These are phyloP conservation scores for Omphalea diandra DNA, from an alignment of 441 rosid species.

Conservation along the genomic window DNA sequence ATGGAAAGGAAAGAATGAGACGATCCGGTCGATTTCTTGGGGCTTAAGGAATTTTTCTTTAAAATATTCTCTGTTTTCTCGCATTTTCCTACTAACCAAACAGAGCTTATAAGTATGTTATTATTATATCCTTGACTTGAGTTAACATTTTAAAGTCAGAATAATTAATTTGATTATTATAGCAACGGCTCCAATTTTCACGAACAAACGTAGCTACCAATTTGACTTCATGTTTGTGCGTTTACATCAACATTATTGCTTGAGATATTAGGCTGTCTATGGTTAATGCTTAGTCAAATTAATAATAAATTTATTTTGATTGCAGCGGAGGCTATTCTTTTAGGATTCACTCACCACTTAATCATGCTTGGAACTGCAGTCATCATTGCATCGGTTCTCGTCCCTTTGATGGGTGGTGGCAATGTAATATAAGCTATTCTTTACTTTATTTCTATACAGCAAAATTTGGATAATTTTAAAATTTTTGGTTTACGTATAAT, in stretches of 20 bases:
- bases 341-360: conserved; percentile 86
- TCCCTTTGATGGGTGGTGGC: conserved; percentile 82
- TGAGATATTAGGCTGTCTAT: not conserved
- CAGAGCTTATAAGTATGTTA: conserved; percentile 4
- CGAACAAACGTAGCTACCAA: not conserved
- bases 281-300: not conserved
- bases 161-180: not conserved
- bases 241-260: not conserved
- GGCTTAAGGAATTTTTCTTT: not conserved
- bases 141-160: not conserved
- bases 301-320: not conserved
- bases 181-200: not conserved
- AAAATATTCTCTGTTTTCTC: conserved; percentile 1
- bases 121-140: not conserved
- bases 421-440: conserved; percentile 43
- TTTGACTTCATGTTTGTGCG: not conserved
- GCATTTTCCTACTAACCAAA: conserved; percentile 12
- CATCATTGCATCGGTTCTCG: conserved; percentile 58
- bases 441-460: not conserved
- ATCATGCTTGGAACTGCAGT: conserved; percentile 85
- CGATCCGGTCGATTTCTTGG: not conserved
- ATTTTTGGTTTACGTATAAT: not conserved
- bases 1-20: not conserved
- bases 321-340: conserved; percentile 67
- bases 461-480: not conserved